These are phyloP conservation scores for Microstroma glucosiphilum DNA, from an alignment of 1,284 basidiomycete genomes.

Conservation along the genomic window DNA sequence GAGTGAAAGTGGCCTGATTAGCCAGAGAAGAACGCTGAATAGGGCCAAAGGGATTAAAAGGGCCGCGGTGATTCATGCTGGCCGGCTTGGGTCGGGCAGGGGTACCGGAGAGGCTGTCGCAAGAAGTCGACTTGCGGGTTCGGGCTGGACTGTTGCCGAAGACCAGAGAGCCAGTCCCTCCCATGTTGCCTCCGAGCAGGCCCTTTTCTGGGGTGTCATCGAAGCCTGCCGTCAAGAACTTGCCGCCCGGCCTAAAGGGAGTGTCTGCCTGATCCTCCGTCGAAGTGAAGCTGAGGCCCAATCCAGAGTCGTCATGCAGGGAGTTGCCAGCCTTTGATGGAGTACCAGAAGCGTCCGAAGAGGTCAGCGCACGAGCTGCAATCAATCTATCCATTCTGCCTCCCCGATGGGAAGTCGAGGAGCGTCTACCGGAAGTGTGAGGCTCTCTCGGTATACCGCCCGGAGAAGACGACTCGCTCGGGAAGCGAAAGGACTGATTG, in stretches of 20 bases:
- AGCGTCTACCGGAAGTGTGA: no score
- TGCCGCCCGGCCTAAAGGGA: not conserved
- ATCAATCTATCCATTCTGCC: no score
- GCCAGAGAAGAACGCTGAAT: slow-evolving; percentile 31
- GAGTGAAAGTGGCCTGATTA: slow-evolving; percentile 20
- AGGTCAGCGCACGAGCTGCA: no score
- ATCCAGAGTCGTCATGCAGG: not conserved
- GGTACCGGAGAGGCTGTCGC: slow-evolving; percentile 4
- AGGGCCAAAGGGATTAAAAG: slow-evolving; percentile 25
- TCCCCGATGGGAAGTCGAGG: no score
- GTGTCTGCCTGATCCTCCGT: not conserved
- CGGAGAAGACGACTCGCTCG: no score
- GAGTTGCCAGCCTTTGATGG: not conserved
- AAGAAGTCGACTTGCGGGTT: slow-evolving; percentile 6
- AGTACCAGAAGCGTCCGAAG: no score
- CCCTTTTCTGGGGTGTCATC: slow-evolving; percentile 12
- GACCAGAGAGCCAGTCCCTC: slow-evolving; percentile 6
- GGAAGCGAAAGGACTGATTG: no score
- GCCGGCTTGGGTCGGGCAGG: slow-evolving; percentile 9
- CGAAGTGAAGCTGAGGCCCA: not conserved
- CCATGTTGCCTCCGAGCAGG: not conserved
- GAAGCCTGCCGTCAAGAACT: not conserved
- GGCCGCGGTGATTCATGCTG: not conserved
- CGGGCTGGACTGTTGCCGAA: slow-evolving; percentile 5
- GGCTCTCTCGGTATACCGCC: no score